phyloP scores from a whole-genome alignment of 257 asterid species.

The Primulina tabacum region DNA sequence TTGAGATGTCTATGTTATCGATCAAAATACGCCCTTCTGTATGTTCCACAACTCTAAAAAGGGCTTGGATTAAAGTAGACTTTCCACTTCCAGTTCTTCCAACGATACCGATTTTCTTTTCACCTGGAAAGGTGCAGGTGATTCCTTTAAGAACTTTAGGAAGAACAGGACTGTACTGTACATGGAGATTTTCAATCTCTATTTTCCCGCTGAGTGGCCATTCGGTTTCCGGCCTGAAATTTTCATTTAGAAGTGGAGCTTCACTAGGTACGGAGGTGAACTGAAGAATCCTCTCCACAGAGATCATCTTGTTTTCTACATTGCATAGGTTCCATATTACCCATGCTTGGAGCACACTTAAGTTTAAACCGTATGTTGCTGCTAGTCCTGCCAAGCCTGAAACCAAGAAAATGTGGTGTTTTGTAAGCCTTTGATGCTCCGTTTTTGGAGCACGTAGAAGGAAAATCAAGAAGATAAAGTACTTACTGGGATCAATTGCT shows the following conservation, averaged over 20 bases:
- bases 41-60: conserved; percentile 78
- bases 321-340: conserved; percentile 88
- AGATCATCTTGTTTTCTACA: conserved; percentile 83
- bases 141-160: conserved; percentile 73
- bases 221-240: conserved; percentile 44
- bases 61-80: conserved; percentile 81
- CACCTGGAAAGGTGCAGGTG: conserved; percentile 60
- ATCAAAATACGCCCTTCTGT: conserved; percentile 55
- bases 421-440: background rate
- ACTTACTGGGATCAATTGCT: conserved; percentile 79
- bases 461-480: conserved; percentile 3
- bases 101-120: conserved; percentile 65
- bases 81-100: conserved; percentile 93
- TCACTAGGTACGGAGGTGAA: conserved; percentile 58
- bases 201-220: conserved; percentile 76
- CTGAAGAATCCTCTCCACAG: conserved; percentile 75
- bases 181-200: conserved; percentile 56
- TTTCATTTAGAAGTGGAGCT: conserved; percentile 61
- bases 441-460: background rate
- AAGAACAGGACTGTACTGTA: conserved; percentile 61
- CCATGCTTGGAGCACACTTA: conserved; percentile 85
- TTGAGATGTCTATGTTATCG: conserved; percentile 62
- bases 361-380: conserved; percentile 73
- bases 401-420: background rate
- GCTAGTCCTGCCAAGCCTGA: conserved; percentile 88